Evolutionary conservation across 31 red algal species (phyloP).

Genomic region (Asparagopsis taxiformis): DNA sequence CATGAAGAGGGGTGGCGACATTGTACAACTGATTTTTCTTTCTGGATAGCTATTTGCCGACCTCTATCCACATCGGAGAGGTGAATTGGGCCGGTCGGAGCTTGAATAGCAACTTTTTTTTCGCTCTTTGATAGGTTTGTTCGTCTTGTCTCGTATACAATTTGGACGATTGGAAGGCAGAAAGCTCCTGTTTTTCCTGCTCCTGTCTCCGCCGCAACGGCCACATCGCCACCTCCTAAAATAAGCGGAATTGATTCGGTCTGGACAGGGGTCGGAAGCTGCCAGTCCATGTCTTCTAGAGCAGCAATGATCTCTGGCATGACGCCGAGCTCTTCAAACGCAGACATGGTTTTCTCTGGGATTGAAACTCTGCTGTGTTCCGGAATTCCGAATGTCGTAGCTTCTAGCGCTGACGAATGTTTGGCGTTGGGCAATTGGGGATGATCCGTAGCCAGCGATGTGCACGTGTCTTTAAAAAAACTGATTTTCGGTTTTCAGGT

Average conservation of each 20-base stretch:
- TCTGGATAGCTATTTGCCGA: conserved; percentile 39
- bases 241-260: conserved; percentile 82
- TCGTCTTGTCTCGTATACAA: conserved; percentile 73
- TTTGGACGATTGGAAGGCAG: conserved; percentile 78
- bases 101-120: not conserved
- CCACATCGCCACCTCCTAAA: conserved; percentile 86
- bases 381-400: too few species aligned
- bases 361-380: too few species aligned
- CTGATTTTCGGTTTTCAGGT: too few species aligned
- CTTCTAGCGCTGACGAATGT: too few species aligned
- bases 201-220: conserved; percentile 82
- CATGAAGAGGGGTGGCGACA: conserved; percentile 55
- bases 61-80: conserved; percentile 36
- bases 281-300: conserved; percentile 66
- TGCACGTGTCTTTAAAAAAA: too few species aligned
- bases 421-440: too few species aligned
- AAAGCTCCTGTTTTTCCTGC: conserved; percentile 92
- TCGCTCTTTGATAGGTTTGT: conserved; percentile 33
- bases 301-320: conserved; percentile 77
- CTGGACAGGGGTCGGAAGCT: conserved; percentile 77
- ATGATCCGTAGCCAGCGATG: too few species aligned
- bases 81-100: conserved; percentile 5
- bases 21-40: conserved; percentile 23
- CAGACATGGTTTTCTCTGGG: conserved; percentile 63
- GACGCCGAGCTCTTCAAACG: conserved; percentile 90